Percentiles rank a stretch among this genome's conserved stretches.
Conservation (phyloP, 2,329 filamentous ascomycete genomes). For the Fusarium sp. region DNA sequence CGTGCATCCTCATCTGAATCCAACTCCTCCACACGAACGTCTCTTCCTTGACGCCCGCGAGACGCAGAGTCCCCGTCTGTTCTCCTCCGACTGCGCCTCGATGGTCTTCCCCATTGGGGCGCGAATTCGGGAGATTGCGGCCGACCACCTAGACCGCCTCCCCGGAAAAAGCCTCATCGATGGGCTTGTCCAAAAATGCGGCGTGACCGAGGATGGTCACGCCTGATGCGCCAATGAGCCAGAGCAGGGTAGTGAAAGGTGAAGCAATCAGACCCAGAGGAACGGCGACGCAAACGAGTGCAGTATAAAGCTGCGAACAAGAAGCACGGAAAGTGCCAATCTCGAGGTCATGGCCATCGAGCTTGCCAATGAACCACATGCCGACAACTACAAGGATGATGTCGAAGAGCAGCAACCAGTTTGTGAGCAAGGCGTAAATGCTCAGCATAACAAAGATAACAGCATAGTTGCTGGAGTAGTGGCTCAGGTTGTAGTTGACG, state of each 20-base stretch:
- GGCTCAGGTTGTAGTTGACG: conserved; percentile 95
- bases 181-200: conserved; percentile 95
- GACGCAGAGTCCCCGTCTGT: conserved; percentile 58
- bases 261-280: conserved; percentile 87
- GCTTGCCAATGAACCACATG: conserved; percentile 90
- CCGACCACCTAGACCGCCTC: conserved; percentile 99
- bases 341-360: conserved; percentile 88
- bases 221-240: conserved; percentile 95
- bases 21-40: conserved; percentile 71
- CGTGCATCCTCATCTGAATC: conserved; percentile 69
- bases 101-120: conserved; percentile 99
- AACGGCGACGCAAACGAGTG: conserved; percentile 81
- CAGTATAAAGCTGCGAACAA: conserved; percentile 93
- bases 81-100: conserved; percentile 81
- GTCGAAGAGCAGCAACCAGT: conserved; percentile 86
- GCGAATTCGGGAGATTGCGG: conserved; percentile 96
- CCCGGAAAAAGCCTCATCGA: conserved; percentile 99
- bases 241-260: conserved; percentile 85
- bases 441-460: conserved; percentile 93
- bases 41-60: conserved; percentile 48
- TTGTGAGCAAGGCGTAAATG: conserved; percentile 94
- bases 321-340: conserved; percentile 84
- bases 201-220: conserved; percentile 96
- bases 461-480: conserved; percentile 99
- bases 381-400: conserved; percentile 87